Conservation (phyloP, 768 basidiomycete genomes). For the Pholiota molesta region DNA sequence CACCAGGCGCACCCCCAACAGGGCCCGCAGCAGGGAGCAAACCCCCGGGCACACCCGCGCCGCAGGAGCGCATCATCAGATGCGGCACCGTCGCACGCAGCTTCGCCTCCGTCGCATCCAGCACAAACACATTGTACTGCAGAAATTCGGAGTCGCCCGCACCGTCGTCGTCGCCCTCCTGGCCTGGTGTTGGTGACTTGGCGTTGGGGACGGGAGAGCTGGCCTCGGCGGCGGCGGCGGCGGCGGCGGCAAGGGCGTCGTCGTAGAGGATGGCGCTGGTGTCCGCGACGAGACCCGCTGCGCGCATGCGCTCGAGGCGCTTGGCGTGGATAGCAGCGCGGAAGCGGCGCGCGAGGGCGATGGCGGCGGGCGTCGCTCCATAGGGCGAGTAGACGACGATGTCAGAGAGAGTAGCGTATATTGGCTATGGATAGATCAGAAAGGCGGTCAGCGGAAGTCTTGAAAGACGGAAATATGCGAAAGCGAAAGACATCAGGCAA, state of each 20-base stretch:
- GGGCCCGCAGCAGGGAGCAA: slow-evolving; percentile 6
- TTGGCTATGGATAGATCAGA: slow-evolving; percentile 50
- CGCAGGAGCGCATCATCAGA: slow-evolving; percentile 54
- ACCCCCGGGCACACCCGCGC: slow-evolving; percentile 38
- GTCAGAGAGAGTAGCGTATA: slow-evolving; percentile 88
- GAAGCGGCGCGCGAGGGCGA: slow-evolving; percentile 67
- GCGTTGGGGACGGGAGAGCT: slow-evolving; percentile 4
- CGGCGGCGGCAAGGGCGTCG: background rate
- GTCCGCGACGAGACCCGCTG: slow-evolving; percentile 16
- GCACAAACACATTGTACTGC: slow-evolving; percentile 78
- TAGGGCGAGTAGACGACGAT: slow-evolving; percentile 85
- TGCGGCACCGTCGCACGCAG: slow-evolving; percentile 49
- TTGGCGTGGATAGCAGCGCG: slow-evolving; percentile 64
- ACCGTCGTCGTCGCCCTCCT: background rate
- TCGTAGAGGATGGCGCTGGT: slow-evolving; percentile 10
- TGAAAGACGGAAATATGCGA: background rate
- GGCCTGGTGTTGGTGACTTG: background rate
- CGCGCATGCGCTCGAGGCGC: slow-evolving; percentile 47
- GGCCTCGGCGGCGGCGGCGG: background rate
- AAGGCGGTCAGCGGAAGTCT: background rate
- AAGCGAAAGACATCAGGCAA: background rate
- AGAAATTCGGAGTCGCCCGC: slow-evolving; percentile 35
- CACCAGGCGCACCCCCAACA: background rate
- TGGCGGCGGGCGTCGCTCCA: slow-evolving; percentile 58
- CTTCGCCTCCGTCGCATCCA: slow-evolving; percentile 55